Percentiles rank a stretch among this genome's conserved stretches.
Conservation (phyloP, 305 asterid genomes). For the Fraxinus floribunda region DNA sequence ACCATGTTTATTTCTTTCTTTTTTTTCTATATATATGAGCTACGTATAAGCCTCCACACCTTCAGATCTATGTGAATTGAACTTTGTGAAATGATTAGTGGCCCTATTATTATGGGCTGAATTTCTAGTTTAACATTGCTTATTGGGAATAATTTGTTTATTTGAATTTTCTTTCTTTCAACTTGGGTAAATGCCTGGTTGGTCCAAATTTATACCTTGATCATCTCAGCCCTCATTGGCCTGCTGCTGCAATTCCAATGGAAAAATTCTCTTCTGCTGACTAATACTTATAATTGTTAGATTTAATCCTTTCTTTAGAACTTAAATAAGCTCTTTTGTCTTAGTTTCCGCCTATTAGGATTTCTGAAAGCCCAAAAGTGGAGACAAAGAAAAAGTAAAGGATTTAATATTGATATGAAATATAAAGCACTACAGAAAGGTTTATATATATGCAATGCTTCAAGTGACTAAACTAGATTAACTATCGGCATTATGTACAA, state of each 20-base stretch:
- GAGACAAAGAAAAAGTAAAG: neutral
- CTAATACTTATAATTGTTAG: neutral
- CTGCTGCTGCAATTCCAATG: neutral
- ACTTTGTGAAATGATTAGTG: neutral
- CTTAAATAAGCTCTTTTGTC: neutral
- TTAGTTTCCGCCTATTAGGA: neutral
- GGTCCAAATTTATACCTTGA: slow-evolving; percentile 4
- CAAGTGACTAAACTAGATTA: neutral
- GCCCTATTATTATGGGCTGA: neutral
- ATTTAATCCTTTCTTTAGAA: neutral
- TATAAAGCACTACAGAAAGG: neutral
- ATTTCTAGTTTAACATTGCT: neutral
- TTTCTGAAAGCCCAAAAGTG: neutral
- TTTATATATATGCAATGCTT: neutral
- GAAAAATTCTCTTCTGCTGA: neutral
- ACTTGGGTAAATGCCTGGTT: neutral
- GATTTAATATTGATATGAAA: neutral
- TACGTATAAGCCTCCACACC: neutral
- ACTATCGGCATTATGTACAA: neutral
- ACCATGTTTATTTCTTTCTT: neutral
- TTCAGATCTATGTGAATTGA: neutral
- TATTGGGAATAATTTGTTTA: slow-evolving; percentile 2
- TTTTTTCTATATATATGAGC: neutral
- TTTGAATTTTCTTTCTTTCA: neutral
- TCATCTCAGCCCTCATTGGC: neutral